These are phyloP conservation scores for Botrytis fabae DNA, from an alignment of 2,329 filamentous ascomycete genomes.

Conservation along the genomic window DNA sequence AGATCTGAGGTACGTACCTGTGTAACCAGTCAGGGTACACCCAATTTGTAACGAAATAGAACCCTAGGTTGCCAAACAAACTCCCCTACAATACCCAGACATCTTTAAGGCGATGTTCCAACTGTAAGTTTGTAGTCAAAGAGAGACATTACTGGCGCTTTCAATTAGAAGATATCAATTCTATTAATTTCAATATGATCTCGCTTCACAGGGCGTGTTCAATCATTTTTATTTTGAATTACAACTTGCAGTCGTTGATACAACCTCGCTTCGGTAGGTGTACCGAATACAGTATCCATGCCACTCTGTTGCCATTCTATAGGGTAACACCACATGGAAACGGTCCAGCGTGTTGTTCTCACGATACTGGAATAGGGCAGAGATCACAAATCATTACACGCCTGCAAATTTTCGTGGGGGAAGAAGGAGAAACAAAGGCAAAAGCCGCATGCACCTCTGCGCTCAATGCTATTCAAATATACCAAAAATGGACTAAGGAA, in stretches of 20 bases:
- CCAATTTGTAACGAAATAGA: neutral
- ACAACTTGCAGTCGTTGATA: neutral
- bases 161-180: neutral
- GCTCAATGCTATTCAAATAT: no score
- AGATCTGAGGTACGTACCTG: neutral
- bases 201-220: no score
- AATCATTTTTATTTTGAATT: neutral
- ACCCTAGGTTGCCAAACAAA: neutral
- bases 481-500: no score
- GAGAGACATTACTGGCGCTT: neutral
- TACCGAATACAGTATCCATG: neutral
- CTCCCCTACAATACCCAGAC: neutral
- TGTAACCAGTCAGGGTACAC: no score
- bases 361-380: neutral
- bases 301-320: no score
- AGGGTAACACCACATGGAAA: neutral
- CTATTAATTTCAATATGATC: neutral
- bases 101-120: neutral
- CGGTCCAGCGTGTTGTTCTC: neutral
- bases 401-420: neutral
- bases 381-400: no score
- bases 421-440: no score
- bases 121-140: neutral
- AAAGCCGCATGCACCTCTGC: no score
- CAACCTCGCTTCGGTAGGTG: neutral